These are phyloP conservation scores for Lentinula aciculospora DNA, from an alignment of 768 basidiomycete genomes.

Conservation along the genomic window DNA sequence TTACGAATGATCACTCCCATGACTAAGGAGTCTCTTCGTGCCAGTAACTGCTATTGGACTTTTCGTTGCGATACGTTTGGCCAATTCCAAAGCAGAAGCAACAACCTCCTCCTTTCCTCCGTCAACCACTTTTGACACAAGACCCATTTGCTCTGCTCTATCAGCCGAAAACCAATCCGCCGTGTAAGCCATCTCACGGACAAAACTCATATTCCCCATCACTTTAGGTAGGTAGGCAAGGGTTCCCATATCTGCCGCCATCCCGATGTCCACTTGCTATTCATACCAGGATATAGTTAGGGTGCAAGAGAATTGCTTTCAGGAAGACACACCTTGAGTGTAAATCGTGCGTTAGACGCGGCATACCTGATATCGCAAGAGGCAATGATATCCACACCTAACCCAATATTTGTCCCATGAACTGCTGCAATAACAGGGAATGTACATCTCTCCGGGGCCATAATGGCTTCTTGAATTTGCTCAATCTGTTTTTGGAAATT, in stretches of 20 bases:
- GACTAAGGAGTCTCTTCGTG: slow-evolving; percentile 73
- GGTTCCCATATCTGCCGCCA: slow-evolving; percentile 86
- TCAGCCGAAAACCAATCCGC: slow-evolving; percentile 61
- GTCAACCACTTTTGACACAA: slow-evolving; percentile 66
- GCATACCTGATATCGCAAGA: slow-evolving; percentile 79
- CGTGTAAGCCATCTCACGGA: slow-evolving; percentile 74
- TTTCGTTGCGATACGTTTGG: slow-evolving; percentile 61
- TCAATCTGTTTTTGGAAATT: slow-evolving; percentile 40
- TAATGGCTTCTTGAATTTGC: slow-evolving; percentile 67
- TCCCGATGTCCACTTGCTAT: slow-evolving; percentile 81
- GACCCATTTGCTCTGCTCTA: slow-evolving; percentile 65
- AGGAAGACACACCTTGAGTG: slow-evolving; percentile 58
- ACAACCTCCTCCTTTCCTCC: slow-evolving; percentile 67
- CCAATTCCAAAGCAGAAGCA: slow-evolving; percentile 59
- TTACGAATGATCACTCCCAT: slow-evolving; percentile 76
- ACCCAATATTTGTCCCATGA: slow-evolving; percentile 69
- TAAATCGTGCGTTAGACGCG: slow-evolving; percentile 54
- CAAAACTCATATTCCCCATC: slow-evolving; percentile 65
- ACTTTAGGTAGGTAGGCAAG: slow-evolving; percentile 75
- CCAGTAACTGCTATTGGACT: slow-evolving; percentile 74
- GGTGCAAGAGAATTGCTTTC: no score
- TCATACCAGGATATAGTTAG: not conserved
- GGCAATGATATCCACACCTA: slow-evolving; percentile 71
- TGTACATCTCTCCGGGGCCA: slow-evolving; percentile 57
- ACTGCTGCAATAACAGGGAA: slow-evolving; percentile 83